Evolutionary conservation across 495 filamentous ascomycete genomes (phyloP), one percentile per base, ranked within the genome.

Genomic region (Penicillium waksmanii): DNA sequence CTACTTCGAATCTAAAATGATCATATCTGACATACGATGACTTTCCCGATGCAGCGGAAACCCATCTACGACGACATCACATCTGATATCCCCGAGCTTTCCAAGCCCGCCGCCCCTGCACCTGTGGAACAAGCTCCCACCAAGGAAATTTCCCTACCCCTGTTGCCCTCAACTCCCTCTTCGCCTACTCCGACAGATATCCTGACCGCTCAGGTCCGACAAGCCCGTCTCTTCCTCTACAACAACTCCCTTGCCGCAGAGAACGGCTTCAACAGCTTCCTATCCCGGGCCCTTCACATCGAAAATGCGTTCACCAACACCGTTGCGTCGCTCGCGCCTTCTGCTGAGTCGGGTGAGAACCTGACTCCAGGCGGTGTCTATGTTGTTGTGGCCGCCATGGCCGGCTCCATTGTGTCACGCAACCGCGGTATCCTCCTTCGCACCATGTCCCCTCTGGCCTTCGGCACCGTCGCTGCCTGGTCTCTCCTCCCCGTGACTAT

Each of bases 321-420:
- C 48, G 75, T 98, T 63, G 89, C 92, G 31, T 89, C 87, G 1
- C 85, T 98, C 10, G 93, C 92, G 36, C 95, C 95, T 21, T 80
- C 92, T 11, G 85, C 87, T 57, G 88, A 92, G 69, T 87, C 85
- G 51, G 87, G 88, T 61, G 95, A 98, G 77, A 84, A 84, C 64
- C 80, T 98, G 15, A 84, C 96, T 69, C 95, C 95, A 25, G 92
- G 93, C 5, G 73, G 85, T 38, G 82, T 97, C 60, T 97, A 97
- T 77, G 91, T 96, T 36, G 85, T 96, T 13, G 92, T 98, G 3
- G 85, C 92, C 11, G 86, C 90, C 58, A 96, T 98, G 92, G 89
- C 93, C 33, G 93, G 93, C 62, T 89, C 85, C 63, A 97, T 98
- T 68, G 77, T 96, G 31, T 82, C 89, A 46, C 84, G 95, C 52